Evolutionary conservation across 306 rosid genomes (phyloP), one percentile per base, ranked within the genome.

Genomic region (Crataegus laevigata): DNA sequence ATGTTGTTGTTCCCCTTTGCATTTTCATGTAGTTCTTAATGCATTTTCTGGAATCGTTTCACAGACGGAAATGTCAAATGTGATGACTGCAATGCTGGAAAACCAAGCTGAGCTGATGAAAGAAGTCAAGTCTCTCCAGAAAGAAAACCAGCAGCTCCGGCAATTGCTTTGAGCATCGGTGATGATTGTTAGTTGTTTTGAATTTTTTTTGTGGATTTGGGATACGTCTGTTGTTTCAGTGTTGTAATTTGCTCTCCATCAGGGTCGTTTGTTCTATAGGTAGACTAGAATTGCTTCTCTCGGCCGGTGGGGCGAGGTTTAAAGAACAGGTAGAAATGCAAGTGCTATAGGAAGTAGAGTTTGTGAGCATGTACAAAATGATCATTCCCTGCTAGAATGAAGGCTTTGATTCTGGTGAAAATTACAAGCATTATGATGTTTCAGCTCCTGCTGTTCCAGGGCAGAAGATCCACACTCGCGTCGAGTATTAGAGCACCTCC

Each of bases 71-170:
- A 87, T 84, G 88, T 85, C 96, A 26, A 78, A 80, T 10, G 82
- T 82, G 75, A 83, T 83, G 96, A 87, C 76, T 66, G 78, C 89
- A 68, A 66, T 96, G 77, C 72, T 92, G 84, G 92, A 91, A 81
- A 96, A 89, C 87, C 99, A 90, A 87, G 92, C 96, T 8, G 96
- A 91, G 83, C 84, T 96, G 80, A 83, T 90, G 85, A 87, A 90
- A 83, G 98, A 96, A 87, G 88, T 96, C 1, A 89, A 84, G 87
- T 88, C 96, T 78, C 88, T 96, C 66, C 88, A 90, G 74, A 83
- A 90, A 78, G 99, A 96, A 84, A 89, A 89, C 83, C 91, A 96
- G 79, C 96, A 87, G 84, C 97, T 96, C 77, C 85, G 92, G 71
- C 96, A 88, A 81, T 82, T 92, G 89, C 97, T 92, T 75, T 91